Evolutionary conservation across 1,139 yeast genomes (phyloP), one percentile per base, ranked within the genome.

Genomic region (Yamadazyma sp.): DNA sequence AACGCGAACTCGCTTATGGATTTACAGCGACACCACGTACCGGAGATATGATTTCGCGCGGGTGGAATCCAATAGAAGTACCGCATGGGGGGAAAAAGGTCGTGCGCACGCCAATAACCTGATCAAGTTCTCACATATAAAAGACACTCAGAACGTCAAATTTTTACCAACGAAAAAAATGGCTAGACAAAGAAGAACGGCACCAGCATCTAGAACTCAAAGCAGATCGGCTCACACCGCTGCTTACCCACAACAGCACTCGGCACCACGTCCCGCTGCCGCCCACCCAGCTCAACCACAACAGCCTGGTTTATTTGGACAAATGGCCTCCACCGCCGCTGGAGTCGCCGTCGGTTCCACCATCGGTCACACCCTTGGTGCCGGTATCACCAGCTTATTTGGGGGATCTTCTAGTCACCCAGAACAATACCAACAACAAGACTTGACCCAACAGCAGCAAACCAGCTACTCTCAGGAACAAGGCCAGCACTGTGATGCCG

Each of bases 281-380:
- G 61, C 62, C 34, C 68, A 63, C 32, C 66, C 75, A 22, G 61
- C 60, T 26, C 77, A 70, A 60, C 48, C 53, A 17, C 62, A 57
- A 50, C 64, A 62, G 23, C 97, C 98, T 37, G 97, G 97, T 53
- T 59, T 92, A 61, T 90, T 92, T 58, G 86, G 94, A 44, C 96
- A 92, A 68, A 92, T 92, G 97, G 97, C 97, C 23, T 76, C 95
- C 32, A 92, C 98, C 40, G 98, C 98, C 44, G 98, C 97, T 39
- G 98, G 98, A 79, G 98, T 92, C 27, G 98, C 97, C 37, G 97
- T 92, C 42, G 98, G 98, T 56, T 86, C 96, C 41, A 83, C 97
- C 47, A 82, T 90, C 44, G 98, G 98, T 45, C 98, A 92, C 74
- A 88, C 97, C 35, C 54, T 92, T 46, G 97, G 97, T 67, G 95